A percentile compares a stretch with the other conserved stretches of the same genome.
Conservation (phyloP, 1,284 basidiomycete species). For the Pisolithus thermaeus region DNA sequence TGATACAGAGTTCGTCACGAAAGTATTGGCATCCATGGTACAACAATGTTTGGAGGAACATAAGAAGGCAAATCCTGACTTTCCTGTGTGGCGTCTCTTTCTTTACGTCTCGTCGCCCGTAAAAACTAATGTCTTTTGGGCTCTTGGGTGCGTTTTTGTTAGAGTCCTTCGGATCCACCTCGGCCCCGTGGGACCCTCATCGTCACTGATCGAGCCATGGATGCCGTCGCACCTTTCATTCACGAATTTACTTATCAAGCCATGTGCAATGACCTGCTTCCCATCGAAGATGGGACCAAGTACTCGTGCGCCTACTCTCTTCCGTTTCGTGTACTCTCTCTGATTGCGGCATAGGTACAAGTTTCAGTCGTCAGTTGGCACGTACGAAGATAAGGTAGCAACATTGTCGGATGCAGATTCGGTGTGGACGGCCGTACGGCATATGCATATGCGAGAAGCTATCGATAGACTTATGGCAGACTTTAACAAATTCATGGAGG, state of each 20-base stretch:
- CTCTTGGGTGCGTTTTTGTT: slow-evolving; percentile 6
- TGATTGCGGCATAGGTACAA: slow-evolving; percentile 57
- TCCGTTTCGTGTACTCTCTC: background rate
- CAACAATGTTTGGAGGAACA: slow-evolving; percentile 82
- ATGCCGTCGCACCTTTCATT: slow-evolving; percentile 83
- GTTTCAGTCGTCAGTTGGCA: slow-evolving; percentile 73
- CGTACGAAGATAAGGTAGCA: slow-evolving; percentile 84
- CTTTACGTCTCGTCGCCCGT: background rate
- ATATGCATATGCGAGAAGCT: slow-evolving; percentile 98
- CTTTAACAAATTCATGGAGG: slow-evolving; percentile 90
- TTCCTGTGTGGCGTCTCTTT: slow-evolving; percentile 53
- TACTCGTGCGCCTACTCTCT: slow-evolving; percentile 63
- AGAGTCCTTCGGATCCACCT: slow-evolving; percentile 62
- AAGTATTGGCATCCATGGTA: slow-evolving; percentile 77
- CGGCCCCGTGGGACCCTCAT: slow-evolving; percentile 81
- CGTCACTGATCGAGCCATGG: slow-evolving; percentile 95
- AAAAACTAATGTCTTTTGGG: slow-evolving; percentile 1
- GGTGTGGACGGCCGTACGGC: slow-evolving; percentile 89
- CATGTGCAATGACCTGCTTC: slow-evolving; percentile 93
- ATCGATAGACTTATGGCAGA: slow-evolving; percentile 95
- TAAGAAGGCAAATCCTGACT: slow-evolving; percentile 80
- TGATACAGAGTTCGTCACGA: slow-evolving; percentile 70
- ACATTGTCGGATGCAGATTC: slow-evolving; percentile 80
- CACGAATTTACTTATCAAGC: slow-evolving; percentile 99
- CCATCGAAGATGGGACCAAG: slow-evolving; percentile 79